Conservation (phyloP, 148 eudicot genomes). For the Polygonum aviculare region DNA sequence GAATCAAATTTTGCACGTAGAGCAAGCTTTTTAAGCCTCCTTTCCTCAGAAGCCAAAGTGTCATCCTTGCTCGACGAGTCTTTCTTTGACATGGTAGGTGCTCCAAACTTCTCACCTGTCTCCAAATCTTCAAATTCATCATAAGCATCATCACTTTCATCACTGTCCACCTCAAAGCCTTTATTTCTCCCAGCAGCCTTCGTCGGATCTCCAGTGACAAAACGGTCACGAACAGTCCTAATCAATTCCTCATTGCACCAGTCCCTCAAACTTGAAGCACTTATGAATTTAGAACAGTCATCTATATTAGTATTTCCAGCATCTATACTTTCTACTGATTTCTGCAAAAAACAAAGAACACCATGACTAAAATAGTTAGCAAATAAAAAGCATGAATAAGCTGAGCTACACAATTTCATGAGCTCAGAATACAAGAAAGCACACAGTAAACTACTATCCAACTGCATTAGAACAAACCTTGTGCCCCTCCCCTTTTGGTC, state of each 20-base stretch:
- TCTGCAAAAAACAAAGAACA: conserved; percentile 10
- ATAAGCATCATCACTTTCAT: conserved; percentile 38
- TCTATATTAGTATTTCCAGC: conserved; percentile 36
- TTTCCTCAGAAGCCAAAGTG: conserved; percentile 31
- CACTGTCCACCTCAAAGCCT: conserved; percentile 27
- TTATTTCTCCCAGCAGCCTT: conserved; percentile 64
- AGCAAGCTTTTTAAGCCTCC: conserved; percentile 81
- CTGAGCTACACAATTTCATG: background rate
- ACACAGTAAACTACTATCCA: background rate
- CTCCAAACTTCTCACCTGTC: conserved; percentile 48
- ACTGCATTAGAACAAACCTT: conserved; percentile 47
- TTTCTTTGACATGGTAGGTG: conserved; percentile 17
- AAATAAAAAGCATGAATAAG: background rate
- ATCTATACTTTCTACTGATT: conserved; percentile 23
- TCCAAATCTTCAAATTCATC: conserved; percentile 96
- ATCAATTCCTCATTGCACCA: conserved; percentile 46
- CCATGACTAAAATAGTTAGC: background rate
- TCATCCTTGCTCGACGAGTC: conserved; percentile 23
- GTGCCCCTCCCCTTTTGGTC: conserved; percentile 71
- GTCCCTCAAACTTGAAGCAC: conserved; percentile 22
- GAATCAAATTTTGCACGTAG: conserved; percentile 88
- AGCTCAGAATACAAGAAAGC: background rate
- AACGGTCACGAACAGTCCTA: conserved; percentile 68
- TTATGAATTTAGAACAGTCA: conserved; percentile 64
- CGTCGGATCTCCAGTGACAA: conserved; percentile 89